A percentile compares a stretch with the other conserved stretches of the same genome.
Evolutionary conservation across 768 basidiomycete genomes (phyloP).

Genomic region (Amanita inopinata): DNA sequence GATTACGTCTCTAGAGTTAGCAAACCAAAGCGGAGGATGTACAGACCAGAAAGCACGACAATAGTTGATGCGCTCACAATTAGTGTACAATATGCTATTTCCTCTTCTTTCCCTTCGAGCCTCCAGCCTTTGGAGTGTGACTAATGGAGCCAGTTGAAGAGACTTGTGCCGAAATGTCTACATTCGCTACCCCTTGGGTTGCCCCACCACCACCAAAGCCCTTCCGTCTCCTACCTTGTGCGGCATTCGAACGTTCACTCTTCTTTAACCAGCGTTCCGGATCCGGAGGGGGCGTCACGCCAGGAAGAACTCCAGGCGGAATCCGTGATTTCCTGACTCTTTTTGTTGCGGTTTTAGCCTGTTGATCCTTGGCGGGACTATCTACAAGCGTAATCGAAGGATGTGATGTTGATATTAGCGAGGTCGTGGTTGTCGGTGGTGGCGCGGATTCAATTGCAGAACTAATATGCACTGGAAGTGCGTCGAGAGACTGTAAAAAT

Average conservation of each 20-base stretch:
- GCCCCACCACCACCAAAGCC: conserved; percentile 46
- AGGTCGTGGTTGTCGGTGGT: conserved; percentile 40
- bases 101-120: conserved; percentile 60
- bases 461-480: conserved; percentile 41
- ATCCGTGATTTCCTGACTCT: conserved; percentile 58
- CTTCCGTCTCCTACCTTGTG: conserved; percentile 43
- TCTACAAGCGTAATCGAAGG: conserved; percentile 19
- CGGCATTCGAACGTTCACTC: conserved; percentile 59
- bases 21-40: neutral
- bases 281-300: conserved; percentile 75
- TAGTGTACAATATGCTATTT: conserved; percentile 28
- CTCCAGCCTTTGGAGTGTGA: conserved; percentile 27
- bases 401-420: conserved; percentile 21
- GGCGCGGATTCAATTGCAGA: conserved; percentile 51
- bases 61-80: neutral
- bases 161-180: conserved; percentile 26
- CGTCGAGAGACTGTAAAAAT: conserved; percentile 55
- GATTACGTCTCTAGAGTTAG: conserved; percentile 7
- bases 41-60: too few relatives aligned
- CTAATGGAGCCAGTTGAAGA: conserved; percentile 20
- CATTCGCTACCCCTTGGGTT: conserved; percentile 51
- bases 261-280: conserved; percentile 88
- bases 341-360: conserved; percentile 26
- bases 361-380: conserved; percentile 19
- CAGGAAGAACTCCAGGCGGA: conserved; percentile 66